Conservation (phyloP, 352 stramenopile species). For the Saprolegnia diclina region DNA sequence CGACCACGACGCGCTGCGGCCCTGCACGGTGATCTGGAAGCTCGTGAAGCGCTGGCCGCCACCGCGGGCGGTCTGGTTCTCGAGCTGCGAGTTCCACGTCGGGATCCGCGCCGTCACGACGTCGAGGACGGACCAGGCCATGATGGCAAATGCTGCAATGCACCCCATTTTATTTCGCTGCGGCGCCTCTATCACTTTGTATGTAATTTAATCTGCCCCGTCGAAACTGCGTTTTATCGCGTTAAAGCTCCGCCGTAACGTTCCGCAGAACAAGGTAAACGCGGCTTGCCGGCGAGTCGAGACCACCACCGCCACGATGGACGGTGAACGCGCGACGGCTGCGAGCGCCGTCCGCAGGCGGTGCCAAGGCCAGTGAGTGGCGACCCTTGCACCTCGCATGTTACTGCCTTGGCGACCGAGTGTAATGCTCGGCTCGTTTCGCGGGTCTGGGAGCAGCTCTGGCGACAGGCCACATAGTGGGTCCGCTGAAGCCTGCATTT, state of each 20-base stretch:
- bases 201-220: slow-evolving; percentile 9
- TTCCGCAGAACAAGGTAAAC: no score
- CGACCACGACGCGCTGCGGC: slow-evolving; percentile 53
- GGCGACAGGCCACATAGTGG: no score
- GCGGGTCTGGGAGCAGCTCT: no score
- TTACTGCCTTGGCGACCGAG: no score
- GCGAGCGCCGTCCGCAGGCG: no score
- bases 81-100: slow-evolving; percentile 24
- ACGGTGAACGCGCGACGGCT: no score
- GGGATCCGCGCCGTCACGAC: slow-evolving; percentile 17
- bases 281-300: no score
- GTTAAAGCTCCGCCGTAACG: background rate
- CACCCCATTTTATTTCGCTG: slow-evolving; percentile 2
- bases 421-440: no score
- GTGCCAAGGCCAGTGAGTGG: no score
- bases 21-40: slow-evolving; percentile 73
- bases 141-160: background rate
- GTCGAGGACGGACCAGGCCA: slow-evolving; percentile 1
- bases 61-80: slow-evolving; percentile 1
- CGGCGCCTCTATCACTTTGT: background rate
- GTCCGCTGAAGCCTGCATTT: no score
- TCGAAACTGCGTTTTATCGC: background rate
- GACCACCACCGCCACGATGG: no score
- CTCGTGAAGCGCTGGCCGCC: slow-evolving; percentile 55
- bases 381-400: no score